Percentiles rank a stretch among this genome's conserved stretches.
Evolutionary conservation across 2,329 filamentous ascomycete species (phyloP).

Genomic region (Ceratocystis cacaofunesta): DNA sequence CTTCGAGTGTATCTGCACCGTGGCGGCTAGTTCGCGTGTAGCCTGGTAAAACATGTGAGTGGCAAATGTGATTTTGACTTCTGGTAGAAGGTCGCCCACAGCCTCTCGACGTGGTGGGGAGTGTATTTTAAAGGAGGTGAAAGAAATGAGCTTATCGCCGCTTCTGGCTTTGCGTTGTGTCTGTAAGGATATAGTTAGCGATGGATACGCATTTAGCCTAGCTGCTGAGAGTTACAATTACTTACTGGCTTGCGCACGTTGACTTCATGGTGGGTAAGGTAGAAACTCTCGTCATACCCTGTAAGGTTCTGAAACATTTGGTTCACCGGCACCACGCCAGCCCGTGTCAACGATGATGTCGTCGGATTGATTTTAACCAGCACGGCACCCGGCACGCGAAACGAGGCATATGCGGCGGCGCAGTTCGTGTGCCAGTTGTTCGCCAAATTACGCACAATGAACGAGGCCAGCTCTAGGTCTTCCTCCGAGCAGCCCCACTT

Average conservation of each 20-base stretch:
- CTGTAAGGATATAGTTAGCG: not conserved
- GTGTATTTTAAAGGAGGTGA: slow-evolving; percentile 10
- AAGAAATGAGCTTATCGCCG: slow-evolving; percentile 12
- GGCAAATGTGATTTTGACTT: slow-evolving; percentile 5
- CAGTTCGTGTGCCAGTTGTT: slow-evolving; percentile 8
- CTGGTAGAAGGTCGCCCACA: not conserved
- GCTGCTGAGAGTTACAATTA: not conserved
- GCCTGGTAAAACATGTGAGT: slow-evolving; percentile 11
- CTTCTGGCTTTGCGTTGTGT: slow-evolving; percentile 1
- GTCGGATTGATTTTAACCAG: not conserved
- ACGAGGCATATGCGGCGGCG: slow-evolving; percentile 3
- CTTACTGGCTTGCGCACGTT: slow-evolving; percentile 10
- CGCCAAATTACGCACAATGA: slow-evolving; percentile 31
- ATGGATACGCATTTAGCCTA: not conserved
- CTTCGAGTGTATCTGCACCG: slow-evolving; percentile 6
- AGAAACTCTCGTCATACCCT: not conserved
- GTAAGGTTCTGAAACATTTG: slow-evolving; percentile 7
- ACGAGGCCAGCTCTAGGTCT: slow-evolving; percentile 5
- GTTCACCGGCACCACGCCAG: slow-evolving; percentile 6
- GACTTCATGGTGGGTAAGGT: slow-evolving; percentile 9
- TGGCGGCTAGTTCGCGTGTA: slow-evolving; percentile 12
- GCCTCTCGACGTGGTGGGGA: not conserved
- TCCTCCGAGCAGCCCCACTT: slow-evolving; percentile 16
- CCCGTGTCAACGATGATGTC: slow-evolving; percentile 6
- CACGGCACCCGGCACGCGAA: slow-evolving; percentile 8